Evolutionary conservation across 805 yeast species (phyloP).

Genomic region (Pachysolen tannophilus): DNA sequence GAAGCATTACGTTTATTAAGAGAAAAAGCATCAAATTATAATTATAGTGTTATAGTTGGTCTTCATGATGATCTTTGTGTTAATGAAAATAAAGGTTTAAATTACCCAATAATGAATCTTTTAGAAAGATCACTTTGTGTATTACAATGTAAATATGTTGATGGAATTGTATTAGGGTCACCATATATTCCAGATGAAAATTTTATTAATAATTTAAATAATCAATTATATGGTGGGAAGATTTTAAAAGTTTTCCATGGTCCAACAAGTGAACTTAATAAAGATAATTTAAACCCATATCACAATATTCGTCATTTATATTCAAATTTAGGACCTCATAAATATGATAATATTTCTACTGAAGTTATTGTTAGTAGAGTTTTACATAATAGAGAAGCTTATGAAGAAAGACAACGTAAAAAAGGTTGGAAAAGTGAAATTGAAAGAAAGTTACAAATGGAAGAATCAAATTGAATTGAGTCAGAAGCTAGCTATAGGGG

Average conservation of each 20-base stretch:
- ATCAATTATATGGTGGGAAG: conserved; percentile 21
- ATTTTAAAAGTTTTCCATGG: conserved; percentile 47
- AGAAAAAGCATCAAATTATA: conserved; percentile 25
- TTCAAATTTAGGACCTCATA: conserved; percentile 40
- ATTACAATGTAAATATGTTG: conserved; percentile 79
- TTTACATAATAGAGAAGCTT: conserved; percentile 53
- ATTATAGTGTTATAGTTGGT: conserved; percentile 57
- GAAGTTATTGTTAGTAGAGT: conserved; percentile 72
- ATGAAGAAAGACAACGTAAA: conserved; percentile 78
- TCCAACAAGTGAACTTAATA: conserved; percentile 35
- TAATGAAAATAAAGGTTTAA: conserved; percentile 48
- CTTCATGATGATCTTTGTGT: conserved; percentile 52
- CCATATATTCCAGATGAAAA: conserved; percentile 41
- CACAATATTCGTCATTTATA: conserved; percentile 23
- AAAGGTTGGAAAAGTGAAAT: conserved; percentile 74
- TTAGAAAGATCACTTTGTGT: conserved; percentile 84
- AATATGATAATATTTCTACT: conserved; percentile 58
- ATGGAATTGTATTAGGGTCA: conserved; percentile 67
- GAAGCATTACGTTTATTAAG: conserved; percentile 51
- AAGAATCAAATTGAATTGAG: conserved; percentile 10
- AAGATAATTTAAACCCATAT: conserved; percentile 19
- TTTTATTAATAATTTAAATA: conserved; percentile 30
- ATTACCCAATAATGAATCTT: conserved; percentile 79
- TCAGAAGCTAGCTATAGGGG: not conserved
- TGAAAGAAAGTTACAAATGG: conserved; percentile 27